Percentiles rank a stretch among this genome's conserved stretches.
phyloP scores from a whole-genome alignment of 352 stramenopile genomes.

The Thalassiosira hispida region DNA sequence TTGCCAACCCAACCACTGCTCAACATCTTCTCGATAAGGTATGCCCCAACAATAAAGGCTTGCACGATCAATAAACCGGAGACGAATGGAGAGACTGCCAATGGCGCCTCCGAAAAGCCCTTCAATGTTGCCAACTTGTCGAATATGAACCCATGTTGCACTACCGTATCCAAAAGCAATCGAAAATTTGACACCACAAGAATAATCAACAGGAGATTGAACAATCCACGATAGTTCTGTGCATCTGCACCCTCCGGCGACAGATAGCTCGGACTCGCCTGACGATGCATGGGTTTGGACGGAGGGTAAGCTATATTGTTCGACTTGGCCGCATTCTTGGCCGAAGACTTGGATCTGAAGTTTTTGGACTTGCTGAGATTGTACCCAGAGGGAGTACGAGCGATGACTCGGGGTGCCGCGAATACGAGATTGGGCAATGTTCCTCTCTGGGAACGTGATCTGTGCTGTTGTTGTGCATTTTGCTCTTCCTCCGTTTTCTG shows the following conservation, averaged over 20 bases:
- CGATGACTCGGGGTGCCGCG: slow-evolving; percentile 27
- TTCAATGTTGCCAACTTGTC: slow-evolving; percentile 22
- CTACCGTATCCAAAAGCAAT: slow-evolving; percentile 62
- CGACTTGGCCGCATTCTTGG: slow-evolving; percentile 48
- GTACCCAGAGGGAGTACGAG: slow-evolving; percentile 24
- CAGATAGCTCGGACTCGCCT: slow-evolving; percentile 61
- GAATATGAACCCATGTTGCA: slow-evolving; percentile 72
- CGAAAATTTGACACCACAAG: slow-evolving; percentile 76
- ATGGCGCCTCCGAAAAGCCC: slow-evolving; percentile 57
- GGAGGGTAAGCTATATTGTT: slow-evolving; percentile 66
- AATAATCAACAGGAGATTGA: slow-evolving; percentile 80
- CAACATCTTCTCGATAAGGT: slow-evolving; percentile 67
- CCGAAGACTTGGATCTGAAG: slow-evolving; percentile 56
- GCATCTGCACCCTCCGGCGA: slow-evolving; percentile 49
- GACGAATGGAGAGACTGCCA: slow-evolving; percentile 57
- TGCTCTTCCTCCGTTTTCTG: slow-evolving; percentile 34
- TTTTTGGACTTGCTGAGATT: slow-evolving; percentile 45
- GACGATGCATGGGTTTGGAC: slow-evolving; percentile 74
- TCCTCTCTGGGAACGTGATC: slow-evolving; percentile 27
- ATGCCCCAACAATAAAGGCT: slow-evolving; percentile 61
- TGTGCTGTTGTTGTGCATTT: slow-evolving; percentile 23
- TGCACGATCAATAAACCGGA: slow-evolving; percentile 62
- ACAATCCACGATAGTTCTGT: slow-evolving; percentile 80
- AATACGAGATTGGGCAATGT: slow-evolving; percentile 72
- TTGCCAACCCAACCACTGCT: slow-evolving; percentile 44